These are phyloP conservation scores for Ocimum tenuiflorum DNA, from an alignment of 257 asterid genomes.

Conservation along the genomic window DNA sequence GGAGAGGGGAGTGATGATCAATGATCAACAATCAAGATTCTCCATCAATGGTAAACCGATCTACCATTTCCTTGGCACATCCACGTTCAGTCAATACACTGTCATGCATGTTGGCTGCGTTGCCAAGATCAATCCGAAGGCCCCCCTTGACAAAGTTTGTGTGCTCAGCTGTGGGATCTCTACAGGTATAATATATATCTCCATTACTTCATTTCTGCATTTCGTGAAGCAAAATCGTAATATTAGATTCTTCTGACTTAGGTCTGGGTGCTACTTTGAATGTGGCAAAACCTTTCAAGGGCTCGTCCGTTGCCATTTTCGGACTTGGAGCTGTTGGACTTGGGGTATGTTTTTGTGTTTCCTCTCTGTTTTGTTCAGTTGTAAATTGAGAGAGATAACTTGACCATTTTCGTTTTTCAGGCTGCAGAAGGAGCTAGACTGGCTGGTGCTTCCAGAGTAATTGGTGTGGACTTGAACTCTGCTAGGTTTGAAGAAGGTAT, in stretches of 20 bases:
- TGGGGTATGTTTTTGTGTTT: slow-evolving; percentile 41
- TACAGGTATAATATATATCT: slow-evolving; percentile 41
- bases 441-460: slow-evolving; percentile 70
- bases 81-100: too few species aligned
- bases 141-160: slow-evolving; percentile 83
- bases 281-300: too few species aligned
- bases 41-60: slow-evolving; percentile 67
- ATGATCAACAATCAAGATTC: slow-evolving; percentile 53
- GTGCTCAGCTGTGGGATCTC: slow-evolving; percentile 76
- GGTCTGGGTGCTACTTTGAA: slow-evolving; percentile 85
- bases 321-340: slow-evolving; percentile 81
- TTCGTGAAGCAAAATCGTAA: background rate
- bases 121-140: slow-evolving; percentile 63
- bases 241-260: slow-evolving; percentile 10
- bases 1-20: too few species aligned
- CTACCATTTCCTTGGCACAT: slow-evolving; percentile 70
- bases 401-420: slow-evolving; percentile 18
- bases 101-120: slow-evolving; percentile 68
- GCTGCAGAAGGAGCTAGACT: slow-evolving; percentile 82
- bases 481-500: slow-evolving; percentile 50
- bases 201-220: too few species aligned
- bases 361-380: background rate
- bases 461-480: slow-evolving; percentile 55
- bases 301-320: slow-evolving; percentile 60
- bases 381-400: background rate